Base-by-base conservation (phyloP, 495 filamentous ascomycete species). In the Acidomyces sp. region DNA sequence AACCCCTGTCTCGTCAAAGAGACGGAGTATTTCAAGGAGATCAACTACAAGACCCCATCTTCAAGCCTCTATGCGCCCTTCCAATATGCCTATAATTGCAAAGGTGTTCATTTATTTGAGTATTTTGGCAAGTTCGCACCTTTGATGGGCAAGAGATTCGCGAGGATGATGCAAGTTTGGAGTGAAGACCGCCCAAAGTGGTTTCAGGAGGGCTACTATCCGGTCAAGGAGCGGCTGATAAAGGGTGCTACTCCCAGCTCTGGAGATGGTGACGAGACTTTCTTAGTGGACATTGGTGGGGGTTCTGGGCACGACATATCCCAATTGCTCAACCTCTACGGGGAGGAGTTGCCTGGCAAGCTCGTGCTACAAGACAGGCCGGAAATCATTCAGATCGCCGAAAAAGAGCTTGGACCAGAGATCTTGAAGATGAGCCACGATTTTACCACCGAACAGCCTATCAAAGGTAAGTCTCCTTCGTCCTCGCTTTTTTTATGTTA, bases 251-350 rank as follows among this genome's bases (percentile, higher is more conserved):
- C n/a, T n/a, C n/a, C n/a, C n/a, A 29, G 13, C 9, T 29, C 26
- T 9, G 26, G 26, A 29, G n/a, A n/a, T n/a, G 29, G 16, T 15
- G n/a, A n/a, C n/a, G 41, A 25, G 3, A 54, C 61, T 6, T 51
- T 77, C 1, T 45, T 77, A 1, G 68, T 77, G 12, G 75, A 78
- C 49, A 55, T 76, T 1, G 71, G 62, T 21, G 72, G 69, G 1
- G 60, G 60, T 6, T 30, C 61, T 2, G 72, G 72, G 2, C 66
- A 75, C 21, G 67, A 77, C 40, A 41, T 75, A 0, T 36, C 55
- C 1, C 55, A 60, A 19, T 67, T 77, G 43, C 36, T 33, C 2
- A 16, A 27, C 2, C 48, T 60, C 16, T 48, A 56, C 34, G 17
- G 21, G n/a, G 67, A 66, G 0, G 48, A 57, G 10, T 19, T 56